Evolutionary conservation across 116 monocot species (phyloP).

Genomic region (Phalaenopsis hybrid): DNA sequence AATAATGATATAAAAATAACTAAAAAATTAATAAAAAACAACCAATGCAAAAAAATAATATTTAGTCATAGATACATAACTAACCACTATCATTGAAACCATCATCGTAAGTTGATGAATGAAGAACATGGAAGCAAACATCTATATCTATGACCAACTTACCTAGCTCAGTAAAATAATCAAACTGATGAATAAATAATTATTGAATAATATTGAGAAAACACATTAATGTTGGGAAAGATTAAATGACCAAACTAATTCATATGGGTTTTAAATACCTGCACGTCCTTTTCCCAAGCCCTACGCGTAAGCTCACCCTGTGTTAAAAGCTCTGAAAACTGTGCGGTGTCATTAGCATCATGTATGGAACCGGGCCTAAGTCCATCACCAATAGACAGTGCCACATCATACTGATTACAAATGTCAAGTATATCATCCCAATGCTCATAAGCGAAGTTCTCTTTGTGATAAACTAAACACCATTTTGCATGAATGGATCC

Average conservation of each 20-base stretch:
- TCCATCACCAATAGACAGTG: slow-evolving; percentile 92
- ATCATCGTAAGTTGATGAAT: no score
- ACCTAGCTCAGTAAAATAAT: neutral
- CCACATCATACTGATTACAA: slow-evolving; percentile 89
- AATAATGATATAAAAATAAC: neutral
- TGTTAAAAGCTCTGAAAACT: slow-evolving; percentile 93
- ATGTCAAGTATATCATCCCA: slow-evolving; percentile 98
- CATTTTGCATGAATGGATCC: slow-evolving; percentile 99
- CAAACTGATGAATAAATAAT: neutral
- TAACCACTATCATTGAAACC: no score
- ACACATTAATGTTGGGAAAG: neutral
- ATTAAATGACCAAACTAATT: neutral
- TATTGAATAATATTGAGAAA: neutral
- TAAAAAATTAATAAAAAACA: no score
- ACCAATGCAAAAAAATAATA: no score
- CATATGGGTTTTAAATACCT: slow-evolving; percentile 35
- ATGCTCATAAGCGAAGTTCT: slow-evolving; percentile 96
- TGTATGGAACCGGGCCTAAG: slow-evolving; percentile 92
- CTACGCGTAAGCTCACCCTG: slow-evolving; percentile 86
- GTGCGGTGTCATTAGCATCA: slow-evolving; percentile 95
- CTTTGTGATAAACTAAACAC: slow-evolving; percentile 90
- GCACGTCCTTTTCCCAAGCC: slow-evolving; percentile 98
- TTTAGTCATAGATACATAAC: no score
- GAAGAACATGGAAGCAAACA: no score
- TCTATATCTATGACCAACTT: neutral